Conservation (phyloP, 306 rosid species). For the Fragaria ananassa region DNA sequence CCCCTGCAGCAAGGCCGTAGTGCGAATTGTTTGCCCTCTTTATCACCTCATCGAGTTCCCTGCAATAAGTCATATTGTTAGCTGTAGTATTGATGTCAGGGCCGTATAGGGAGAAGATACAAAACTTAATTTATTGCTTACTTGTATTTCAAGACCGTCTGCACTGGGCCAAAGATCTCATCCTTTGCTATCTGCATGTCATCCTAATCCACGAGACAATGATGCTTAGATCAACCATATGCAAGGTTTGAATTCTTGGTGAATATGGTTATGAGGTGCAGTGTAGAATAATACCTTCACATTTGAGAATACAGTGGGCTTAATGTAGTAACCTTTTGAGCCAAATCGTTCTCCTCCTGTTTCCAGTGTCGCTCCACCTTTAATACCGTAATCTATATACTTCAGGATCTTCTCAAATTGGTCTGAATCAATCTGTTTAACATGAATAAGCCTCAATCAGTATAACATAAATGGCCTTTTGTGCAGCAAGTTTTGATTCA, state of each 20-base stretch:
- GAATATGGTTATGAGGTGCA: not conserved
- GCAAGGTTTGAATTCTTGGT: slow-evolving; percentile 4
- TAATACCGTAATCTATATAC: slow-evolving; percentile 64
- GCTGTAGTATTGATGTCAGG: not conserved
- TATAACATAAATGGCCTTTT: slow-evolving; percentile 2
- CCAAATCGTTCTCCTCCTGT: slow-evolving; percentile 81
- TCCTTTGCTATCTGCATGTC: slow-evolving; percentile 78
- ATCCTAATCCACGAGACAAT: slow-evolving; percentile 47
- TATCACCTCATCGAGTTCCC: slow-evolving; percentile 71
- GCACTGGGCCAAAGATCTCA: slow-evolving; percentile 95
- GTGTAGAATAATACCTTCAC: slow-evolving; percentile 50
- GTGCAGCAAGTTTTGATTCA: not conserved
- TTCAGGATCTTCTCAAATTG: slow-evolving; percentile 76
- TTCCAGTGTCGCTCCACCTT: slow-evolving; percentile 79
- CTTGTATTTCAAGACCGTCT: slow-evolving; percentile 79
- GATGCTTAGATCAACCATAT: slow-evolving; percentile 11
- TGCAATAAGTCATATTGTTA: slow-evolving; percentile 30
- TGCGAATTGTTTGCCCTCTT: slow-evolving; percentile 59
- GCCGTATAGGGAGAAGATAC: not conserved
- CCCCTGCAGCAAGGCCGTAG: slow-evolving; percentile 90
- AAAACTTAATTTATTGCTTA: slow-evolving; percentile 29
- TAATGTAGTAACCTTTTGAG: slow-evolving; percentile 65
- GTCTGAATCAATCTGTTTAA: slow-evolving; percentile 59
- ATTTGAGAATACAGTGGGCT: slow-evolving; percentile 89
- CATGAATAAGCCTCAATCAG: slow-evolving; percentile 4